phyloP scores from a whole-genome alignment of 306 rosid genomes.

The Pueraria montana region DNA sequence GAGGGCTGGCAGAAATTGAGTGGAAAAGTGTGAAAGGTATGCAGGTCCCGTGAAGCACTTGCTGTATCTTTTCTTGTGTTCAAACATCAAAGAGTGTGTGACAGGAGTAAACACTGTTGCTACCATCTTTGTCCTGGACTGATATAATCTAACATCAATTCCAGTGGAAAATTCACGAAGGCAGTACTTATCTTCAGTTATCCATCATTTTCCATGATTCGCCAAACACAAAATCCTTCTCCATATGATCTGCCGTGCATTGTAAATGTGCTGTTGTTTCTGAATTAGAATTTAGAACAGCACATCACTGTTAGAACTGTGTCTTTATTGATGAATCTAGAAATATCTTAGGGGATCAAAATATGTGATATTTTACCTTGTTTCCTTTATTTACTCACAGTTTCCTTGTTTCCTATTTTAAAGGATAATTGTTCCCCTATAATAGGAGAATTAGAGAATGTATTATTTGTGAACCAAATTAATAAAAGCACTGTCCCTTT shows the following conservation, averaged over 20 bases:
- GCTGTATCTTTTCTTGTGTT: neutral
- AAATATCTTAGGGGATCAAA: too few species aligned
- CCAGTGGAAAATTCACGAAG: neutral
- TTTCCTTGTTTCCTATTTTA: too few species aligned
- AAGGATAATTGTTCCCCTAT: too few species aligned
- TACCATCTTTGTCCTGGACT: neutral
- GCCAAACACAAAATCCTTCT: neutral
- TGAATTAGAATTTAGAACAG: neutral
- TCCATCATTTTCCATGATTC: neutral
- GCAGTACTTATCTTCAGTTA: neutral
- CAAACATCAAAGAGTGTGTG: neutral
- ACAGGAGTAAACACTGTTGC: neutral
- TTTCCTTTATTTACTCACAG: too few species aligned
- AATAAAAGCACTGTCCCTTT: too few species aligned
- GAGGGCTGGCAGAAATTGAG: neutral
- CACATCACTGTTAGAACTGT: too few species aligned
- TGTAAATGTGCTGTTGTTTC: neutral
- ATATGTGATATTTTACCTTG: too few species aligned
- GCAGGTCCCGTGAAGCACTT: neutral
- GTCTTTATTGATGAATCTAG: too few species aligned
- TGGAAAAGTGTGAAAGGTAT: neutral
- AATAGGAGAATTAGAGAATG: too few species aligned
- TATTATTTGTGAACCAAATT: too few species aligned
- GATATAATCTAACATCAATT: neutral
- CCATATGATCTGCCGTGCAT: neutral